Base-by-base conservation (phyloP, 1,139 yeast species). In the Debaryomyces udenii region DNA sequence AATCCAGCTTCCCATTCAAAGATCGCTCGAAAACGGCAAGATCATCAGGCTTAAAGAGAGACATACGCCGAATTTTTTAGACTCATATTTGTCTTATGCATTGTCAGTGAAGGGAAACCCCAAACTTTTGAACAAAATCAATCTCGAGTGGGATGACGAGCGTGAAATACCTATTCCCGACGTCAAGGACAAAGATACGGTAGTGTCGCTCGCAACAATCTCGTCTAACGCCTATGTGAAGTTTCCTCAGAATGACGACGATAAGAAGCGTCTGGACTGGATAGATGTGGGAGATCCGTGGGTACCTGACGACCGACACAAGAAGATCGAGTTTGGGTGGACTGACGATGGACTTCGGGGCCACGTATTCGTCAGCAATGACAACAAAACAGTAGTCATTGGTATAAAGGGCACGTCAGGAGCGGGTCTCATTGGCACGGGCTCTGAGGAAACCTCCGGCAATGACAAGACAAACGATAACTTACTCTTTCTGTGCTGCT, bases 321-420 rank as follows among this genome's bases (percentile, higher is more conserved):
- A 52, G 3, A 63, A 66, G 39, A 47, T 71, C 28, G 72, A 77
- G 36, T 86, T 84, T 59, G 98, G 99, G 2, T 94, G 99, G 99
- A 79, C 79, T 44, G 82, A 74, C 11, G 81, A 79, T 45, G 98
- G 97, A 0, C 66, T 93, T 4, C 70, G 99, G 31, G 99, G 99
- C 2, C 97, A 93, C 57, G 82, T 94, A 1, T 93, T 93, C 64
- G 83, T 81, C 10, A 81, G 84, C 50, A 76, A 75, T 10, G 80
- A 76, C 44, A 74, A 81, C 31, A 70, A 80, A 23, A 76, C 87
- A 0, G 89, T 89, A 11, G 85, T 94, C 2, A 78, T 93, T 36
- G 83, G 96, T 0, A 74, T 89, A 45, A 93, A 93, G 62, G 99
- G 99, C 1, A 93, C 99, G 1, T 82, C 93, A 40, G 96, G 97